Evolutionary conservation across 805 yeast genomes (phyloP).

Genomic region (Candida glaebosa): DNA sequence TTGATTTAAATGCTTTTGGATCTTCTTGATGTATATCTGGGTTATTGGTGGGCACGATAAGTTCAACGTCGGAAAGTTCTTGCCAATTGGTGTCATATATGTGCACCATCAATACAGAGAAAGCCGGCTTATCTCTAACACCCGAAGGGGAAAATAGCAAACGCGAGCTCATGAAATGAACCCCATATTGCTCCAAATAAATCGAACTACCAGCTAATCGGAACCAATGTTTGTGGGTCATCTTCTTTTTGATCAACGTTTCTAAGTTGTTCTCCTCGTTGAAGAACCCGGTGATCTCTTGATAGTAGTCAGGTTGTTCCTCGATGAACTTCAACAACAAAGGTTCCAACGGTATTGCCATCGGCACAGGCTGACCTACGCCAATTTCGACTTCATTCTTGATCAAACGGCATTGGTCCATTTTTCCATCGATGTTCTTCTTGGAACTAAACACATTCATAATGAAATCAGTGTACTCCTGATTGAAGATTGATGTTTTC

Average conservation of each 20-base stretch:
- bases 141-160: constrained; percentile 23
- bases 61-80: constrained; percentile 16
- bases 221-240: constrained; percentile 23
- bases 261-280: constrained; percentile 7
- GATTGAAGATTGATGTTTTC: not conserved
- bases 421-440: not conserved
- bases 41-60: constrained; percentile 22
- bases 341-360: constrained; percentile 1
- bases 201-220: constrained; percentile 31
- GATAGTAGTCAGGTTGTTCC: not conserved
- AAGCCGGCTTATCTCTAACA: constrained; percentile 20
- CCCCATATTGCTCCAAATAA: constrained; percentile 29
- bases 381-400: not conserved
- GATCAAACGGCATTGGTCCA: not conserved
- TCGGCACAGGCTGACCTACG: constrained; percentile 2
- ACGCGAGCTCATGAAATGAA: constrained; percentile 29
- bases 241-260: constrained; percentile 7
- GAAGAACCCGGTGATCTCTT: not conserved
- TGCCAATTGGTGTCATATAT: constrained; percentile 22
- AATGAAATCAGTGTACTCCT: too few species aligned
- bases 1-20: constrained; percentile 5
- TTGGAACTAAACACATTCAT: not conserved
- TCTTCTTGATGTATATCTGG: constrained; percentile 4
- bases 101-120: constrained; percentile 22
- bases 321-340: not conserved